Evolutionary conservation across 2,329 filamentous ascomycete genomes (phyloP), one percentile per base, ranked within the genome.

Genomic region (Aureobasidium zeae): DNA sequence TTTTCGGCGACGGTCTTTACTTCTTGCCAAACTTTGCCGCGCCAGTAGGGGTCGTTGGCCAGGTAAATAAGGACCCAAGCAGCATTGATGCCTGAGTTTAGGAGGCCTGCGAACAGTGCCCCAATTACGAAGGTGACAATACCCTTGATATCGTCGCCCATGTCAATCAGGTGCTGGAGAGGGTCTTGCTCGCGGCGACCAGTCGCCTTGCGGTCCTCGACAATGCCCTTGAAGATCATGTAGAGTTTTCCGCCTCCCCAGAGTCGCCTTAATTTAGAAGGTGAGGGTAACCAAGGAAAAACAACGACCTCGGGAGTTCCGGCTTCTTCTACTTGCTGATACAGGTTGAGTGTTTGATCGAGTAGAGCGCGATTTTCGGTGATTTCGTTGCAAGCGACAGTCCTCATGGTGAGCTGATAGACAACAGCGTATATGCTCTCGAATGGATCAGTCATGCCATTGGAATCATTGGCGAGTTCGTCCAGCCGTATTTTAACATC

Each of bases 361-460:
- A 73, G 51, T 15, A 71, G 53, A 5, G 49, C 49, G 0, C 63
- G 62, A 37, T 72, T 60, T 2, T 72, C 61, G 11, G 72, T 73
- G 19, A 78, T 67, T 30, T 78, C 74, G 22, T 68, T 61, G 39
- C 66, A 66, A 5, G 71, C 74, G 1, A 77, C 63, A 4, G 67
- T 71, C 10, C 74, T 67, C 61, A 77, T 74, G 3, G 72, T 77
- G n/a, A 78, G 63, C 52, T 69, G 65, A 55, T 71, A 78, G 1
- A 77, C 64, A 44, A 74, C 60, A 5, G 62, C 55, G 52, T 74
- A 75, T 34, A 77, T 61, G 52, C 64, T 64, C 25, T 74, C 64
- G 51, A 77, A 77, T 0, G 74, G 73, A 48, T 77, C 66, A 6
- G 71, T 69, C 4, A 65, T 55, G 7, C 60, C 60, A 6, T 51